Evolutionary conservation across 2,329 filamentous ascomycete species (phyloP).

Genomic region (Ceratocystis cacaofunesta): DNA sequence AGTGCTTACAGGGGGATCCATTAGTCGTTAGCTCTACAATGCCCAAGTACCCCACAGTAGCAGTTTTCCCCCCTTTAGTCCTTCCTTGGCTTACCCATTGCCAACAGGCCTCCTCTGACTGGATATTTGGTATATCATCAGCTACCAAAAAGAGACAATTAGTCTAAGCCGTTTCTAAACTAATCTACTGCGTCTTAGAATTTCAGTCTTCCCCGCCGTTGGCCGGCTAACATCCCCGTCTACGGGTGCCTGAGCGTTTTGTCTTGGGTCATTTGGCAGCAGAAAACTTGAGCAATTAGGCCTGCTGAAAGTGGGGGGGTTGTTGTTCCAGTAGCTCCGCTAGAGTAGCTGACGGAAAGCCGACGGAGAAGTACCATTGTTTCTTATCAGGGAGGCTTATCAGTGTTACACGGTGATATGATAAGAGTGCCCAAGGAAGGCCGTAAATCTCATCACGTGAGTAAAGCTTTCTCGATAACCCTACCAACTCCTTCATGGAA

Average conservation of each 20-base stretch:
- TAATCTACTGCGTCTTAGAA: neutral
- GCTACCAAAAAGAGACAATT: neutral
- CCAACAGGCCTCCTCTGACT: neutral
- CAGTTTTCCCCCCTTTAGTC: neutral
- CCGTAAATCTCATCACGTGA: neutral
- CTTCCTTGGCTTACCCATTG: neutral
- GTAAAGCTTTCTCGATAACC: too few species aligned
- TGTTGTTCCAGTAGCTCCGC: neutral
- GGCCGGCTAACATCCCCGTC: conserved; percentile 6
- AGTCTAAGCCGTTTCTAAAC: neutral
- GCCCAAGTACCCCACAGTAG: neutral
- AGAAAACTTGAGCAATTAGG: neutral
- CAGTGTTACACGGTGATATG: neutral
- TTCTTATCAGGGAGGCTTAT: neutral
- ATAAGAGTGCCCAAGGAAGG: neutral
- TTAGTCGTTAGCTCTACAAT: neutral
- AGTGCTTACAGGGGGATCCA: neutral
- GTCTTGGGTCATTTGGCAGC: neutral
- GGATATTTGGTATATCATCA: neutral
- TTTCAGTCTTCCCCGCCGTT: neutral
- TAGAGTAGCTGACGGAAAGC: neutral
- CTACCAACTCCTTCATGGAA: neutral
- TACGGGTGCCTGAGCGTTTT: neutral
- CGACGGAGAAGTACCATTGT: neutral
- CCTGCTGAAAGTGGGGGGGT: neutral